phyloP scores from a whole-genome alignment of 331 rosid species.

The Malus hybrid region DNA sequence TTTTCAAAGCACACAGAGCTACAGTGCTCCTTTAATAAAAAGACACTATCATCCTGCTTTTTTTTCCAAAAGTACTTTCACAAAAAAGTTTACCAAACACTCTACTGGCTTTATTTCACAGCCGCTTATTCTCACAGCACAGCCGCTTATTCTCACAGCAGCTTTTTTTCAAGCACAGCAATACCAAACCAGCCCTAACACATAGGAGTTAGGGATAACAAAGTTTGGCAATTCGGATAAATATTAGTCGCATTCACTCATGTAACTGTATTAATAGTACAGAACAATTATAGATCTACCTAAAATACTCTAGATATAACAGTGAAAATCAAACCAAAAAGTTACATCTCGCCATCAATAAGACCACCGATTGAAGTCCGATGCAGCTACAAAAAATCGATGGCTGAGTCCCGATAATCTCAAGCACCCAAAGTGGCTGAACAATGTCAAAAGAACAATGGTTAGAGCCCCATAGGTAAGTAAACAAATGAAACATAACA shows the following conservation, averaged over 20 bases:
- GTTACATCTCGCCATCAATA: background rate
- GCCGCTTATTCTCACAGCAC: too few species aligned
- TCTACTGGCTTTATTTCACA: too few species aligned
- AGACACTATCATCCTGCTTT: too few species aligned
- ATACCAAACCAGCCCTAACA: too few species aligned
- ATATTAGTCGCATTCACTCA: background rate
- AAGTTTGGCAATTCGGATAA: background rate
- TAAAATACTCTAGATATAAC: background rate
- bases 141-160: too few species aligned
- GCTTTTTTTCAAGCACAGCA: too few species aligned
- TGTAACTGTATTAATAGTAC: background rate
- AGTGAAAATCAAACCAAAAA: background rate
- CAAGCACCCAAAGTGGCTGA: background rate
- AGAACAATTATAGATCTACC: background rate
- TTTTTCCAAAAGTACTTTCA: too few species aligned
- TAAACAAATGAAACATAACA: background rate
- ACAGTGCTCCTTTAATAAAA: too few species aligned
- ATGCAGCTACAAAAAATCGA: background rate
- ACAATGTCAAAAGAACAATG: background rate
- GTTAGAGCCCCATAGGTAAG: background rate
- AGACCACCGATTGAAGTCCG: background rate
- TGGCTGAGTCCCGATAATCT: background rate
- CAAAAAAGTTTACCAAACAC: too few species aligned
- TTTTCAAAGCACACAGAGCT: too few species aligned
- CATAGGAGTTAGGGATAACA: too few species aligned